A percentile compares a stretch with the other conserved stretches of the same genome.
Evolutionary conservation across 73 alveolate species (phyloP).

Genomic region (Diophrys sp.): DNA sequence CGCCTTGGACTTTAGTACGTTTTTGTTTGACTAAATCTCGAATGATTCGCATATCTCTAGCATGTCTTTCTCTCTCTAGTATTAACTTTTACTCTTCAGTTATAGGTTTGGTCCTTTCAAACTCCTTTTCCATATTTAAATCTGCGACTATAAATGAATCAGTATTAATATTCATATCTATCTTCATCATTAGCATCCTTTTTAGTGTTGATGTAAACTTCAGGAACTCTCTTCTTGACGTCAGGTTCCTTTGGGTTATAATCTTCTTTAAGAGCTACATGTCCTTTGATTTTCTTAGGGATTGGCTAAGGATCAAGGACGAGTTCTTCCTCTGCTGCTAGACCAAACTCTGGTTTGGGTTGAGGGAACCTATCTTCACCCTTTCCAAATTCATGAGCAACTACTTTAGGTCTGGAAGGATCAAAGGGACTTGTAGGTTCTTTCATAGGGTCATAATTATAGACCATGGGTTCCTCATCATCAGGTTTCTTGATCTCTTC

Average conservation of each 20-base stretch:
- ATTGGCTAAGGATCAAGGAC: constrained; percentile 20
- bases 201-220: neutral
- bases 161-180: neutral
- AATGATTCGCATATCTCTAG: too few relatives aligned
- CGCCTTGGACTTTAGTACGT: too few relatives aligned
- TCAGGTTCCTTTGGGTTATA: neutral
- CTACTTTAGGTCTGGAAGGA: constrained; percentile 22
- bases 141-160: too few relatives aligned
- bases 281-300: neutral
- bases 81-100: too few relatives aligned
- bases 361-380: constrained; percentile 16
- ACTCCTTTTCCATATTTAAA: too few relatives aligned
- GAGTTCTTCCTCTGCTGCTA: constrained; percentile 25
- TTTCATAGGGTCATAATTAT: constrained; percentile 15
- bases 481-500: constrained; percentile 48
- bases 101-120: too few relatives aligned
- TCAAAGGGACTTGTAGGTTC: constrained; percentile 25
- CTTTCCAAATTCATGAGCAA: constrained; percentile 39
- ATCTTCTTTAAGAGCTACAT: neutral
- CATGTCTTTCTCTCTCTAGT: too few relatives aligned
- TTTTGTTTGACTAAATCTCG: too few relatives aligned
- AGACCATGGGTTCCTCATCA: constrained; percentile 35
- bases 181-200: neutral
- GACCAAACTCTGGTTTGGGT: constrained; percentile 6
- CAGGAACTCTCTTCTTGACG: neutral